Base-by-base conservation (phyloP, 352 stramenopile species). In the Phytopythium aichiense region DNA sequence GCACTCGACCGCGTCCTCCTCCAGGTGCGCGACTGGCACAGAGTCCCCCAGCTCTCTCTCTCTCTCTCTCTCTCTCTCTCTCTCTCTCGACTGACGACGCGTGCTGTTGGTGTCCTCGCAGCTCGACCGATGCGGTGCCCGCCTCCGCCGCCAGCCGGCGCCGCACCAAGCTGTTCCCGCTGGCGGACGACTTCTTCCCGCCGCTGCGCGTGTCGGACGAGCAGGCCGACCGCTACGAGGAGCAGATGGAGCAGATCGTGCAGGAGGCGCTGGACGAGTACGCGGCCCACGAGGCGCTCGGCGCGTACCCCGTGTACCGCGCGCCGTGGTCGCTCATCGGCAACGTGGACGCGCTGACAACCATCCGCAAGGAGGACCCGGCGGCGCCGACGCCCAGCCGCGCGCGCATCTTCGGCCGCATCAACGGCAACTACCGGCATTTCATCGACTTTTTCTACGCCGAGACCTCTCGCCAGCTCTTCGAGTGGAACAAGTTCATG, bases 401-500 rank as follows among this genome's bases (percentile, higher is more conserved):
- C 37, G 67, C 70, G 4, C 81, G 83, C 31, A 62, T 90, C 33
- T 88, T 88, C 56, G 83, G 81, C 15, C 71, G 77, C 40, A 61
- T 92, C 35, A 74, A 81, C 56, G 74, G 79, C 56, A 74, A 89
- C 65, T 92, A 85, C 65, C 67, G 65, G 37, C 74, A 83, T 40
- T 78, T 87, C 31, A 76, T 89, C 64, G 79, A 89, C 58, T 87
- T 90, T 45, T 81, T 72, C 68, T 90, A 92, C 64, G 73, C 80
- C 20, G 73, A 77, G 42, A 86, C 63, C 4, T 63, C 69, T 20
- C 66, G 80, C 7, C 62, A 92, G 53, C 66, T 90, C 22, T 88
- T 86, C 56, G 77, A 86, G 16, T 85, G 79, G 58, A 77, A 89
- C 65, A 79, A 88, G 57, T 77, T 89, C 64, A 80, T 90, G 73